These are phyloP conservation scores for Paraphaeosphaeria minitans DNA, from an alignment of 2,329 filamentous ascomycete genomes.

Conservation along the genomic window DNA sequence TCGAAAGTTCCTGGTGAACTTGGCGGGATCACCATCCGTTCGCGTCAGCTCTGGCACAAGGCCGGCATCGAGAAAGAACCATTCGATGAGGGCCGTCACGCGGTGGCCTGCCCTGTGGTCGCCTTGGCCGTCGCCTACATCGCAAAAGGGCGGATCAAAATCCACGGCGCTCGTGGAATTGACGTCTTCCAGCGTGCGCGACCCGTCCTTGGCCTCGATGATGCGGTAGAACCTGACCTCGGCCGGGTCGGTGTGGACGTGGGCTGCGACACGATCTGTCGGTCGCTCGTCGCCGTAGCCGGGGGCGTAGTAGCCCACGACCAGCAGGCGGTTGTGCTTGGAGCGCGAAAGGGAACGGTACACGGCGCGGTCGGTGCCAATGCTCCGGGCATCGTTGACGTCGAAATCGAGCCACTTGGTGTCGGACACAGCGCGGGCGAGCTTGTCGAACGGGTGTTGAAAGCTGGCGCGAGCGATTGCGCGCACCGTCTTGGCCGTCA, in stretches of 20 bases:
- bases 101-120: neutral
- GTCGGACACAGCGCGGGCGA: constrained; percentile 23
- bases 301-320: constrained; percentile 36
- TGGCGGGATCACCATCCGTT: constrained; percentile 30
- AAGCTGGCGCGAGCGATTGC: constrained; percentile 29
- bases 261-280: constrained; percentile 30
- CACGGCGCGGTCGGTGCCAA: constrained; percentile 25
- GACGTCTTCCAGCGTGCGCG: constrained; percentile 28
- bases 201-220: constrained; percentile 20
- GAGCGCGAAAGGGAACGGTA: constrained; percentile 33
- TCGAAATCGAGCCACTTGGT: constrained; percentile 33
- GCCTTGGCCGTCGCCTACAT: constrained; percentile 4
- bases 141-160: constrained; percentile 7
- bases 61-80: constrained; percentile 6
- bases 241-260: constrained; percentile 34
- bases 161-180: constrained; percentile 27
- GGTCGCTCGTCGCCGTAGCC: constrained; percentile 28
- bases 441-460: constrained; percentile 24
- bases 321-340: constrained; percentile 34
- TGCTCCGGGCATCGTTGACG: constrained; percentile 24
- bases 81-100: constrained; percentile 7
- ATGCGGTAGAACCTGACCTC: constrained; percentile 37
- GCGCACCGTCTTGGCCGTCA: constrained; percentile 32
- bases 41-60: constrained; percentile 29
- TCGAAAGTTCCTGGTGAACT: constrained; percentile 37